A percentile compares a stretch with the other conserved stretches of the same genome.
Evolutionary conservation across 148 eudicot species (phyloP).

Genomic region (Amaranthus palmeri): DNA sequence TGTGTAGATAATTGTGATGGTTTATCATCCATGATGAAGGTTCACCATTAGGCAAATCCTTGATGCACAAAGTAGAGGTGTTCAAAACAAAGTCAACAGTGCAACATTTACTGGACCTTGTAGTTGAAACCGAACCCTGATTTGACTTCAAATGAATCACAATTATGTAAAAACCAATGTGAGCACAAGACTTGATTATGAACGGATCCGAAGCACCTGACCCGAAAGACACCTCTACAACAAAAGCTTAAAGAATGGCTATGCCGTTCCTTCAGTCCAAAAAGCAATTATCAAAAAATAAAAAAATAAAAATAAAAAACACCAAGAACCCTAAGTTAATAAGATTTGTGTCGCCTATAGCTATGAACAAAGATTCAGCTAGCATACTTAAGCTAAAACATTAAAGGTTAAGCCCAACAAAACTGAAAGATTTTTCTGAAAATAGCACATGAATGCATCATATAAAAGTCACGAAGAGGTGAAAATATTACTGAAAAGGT

Average conservation of each 20-base stretch:
- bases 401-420: not conserved
- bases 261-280: not conserved
- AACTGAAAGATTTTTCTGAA: not conserved
- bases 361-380: not conserved
- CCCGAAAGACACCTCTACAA: not conserved
- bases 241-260: not conserved
- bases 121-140: too few species aligned
- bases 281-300: not conserved
- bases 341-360: not conserved
- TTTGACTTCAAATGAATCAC: not conserved
- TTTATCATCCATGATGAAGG: not conserved
- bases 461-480: constrained; percentile 8
- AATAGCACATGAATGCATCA: constrained; percentile 8
- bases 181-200: too few species aligned
- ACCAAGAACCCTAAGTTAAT: not conserved
- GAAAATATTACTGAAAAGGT: constrained; percentile 81
- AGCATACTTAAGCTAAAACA: not conserved
- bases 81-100: too few species aligned
- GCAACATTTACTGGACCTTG: too few species aligned
- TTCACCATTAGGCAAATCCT: not conserved
- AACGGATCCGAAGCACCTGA: too few species aligned
- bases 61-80: not conserved
- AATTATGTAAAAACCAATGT: too few species aligned
- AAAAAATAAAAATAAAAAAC: too few species aligned
- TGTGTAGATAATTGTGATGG: not conserved